These are phyloP conservation scores for Hyaloscypha hepaticicola DNA, from an alignment of 495 filamentous ascomycete genomes.

Conservation along the genomic window DNA sequence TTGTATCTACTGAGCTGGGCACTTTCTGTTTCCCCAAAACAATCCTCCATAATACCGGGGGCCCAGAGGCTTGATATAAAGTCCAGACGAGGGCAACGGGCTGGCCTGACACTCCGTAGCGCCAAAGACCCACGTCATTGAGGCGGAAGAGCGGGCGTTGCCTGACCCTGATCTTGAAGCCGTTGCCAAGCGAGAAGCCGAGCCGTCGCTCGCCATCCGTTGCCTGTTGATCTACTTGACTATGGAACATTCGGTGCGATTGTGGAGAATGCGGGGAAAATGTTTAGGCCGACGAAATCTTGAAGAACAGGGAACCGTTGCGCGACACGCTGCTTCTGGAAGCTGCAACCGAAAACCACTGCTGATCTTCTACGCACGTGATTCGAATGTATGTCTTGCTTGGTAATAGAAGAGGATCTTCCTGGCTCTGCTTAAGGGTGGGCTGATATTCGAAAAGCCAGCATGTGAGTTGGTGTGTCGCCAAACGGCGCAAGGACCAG, in stretches of 20 bases:
- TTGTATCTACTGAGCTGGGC: not conserved
- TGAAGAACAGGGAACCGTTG: not conserved
- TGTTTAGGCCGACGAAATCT: not conserved
- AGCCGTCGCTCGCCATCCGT: not conserved
- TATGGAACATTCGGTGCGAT: not conserved
- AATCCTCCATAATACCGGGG: not conserved
- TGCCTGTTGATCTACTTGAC: not conserved
- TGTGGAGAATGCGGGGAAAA: slow-evolving; percentile 10
- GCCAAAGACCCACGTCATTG: not conserved
- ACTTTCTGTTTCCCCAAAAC: not conserved
- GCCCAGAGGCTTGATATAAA: slow-evolving; percentile 1
- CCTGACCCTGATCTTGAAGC: not conserved
- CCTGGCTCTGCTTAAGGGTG: not conserved
- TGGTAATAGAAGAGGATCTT: not conserved
- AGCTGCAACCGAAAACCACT: not conserved
- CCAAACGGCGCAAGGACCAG: not conserved
- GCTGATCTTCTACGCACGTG: not conserved
- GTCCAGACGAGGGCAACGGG: too few species aligned
- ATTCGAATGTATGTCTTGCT: not conserved
- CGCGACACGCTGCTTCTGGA: not conserved
- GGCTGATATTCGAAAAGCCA: not conserved
- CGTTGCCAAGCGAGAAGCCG: not conserved
- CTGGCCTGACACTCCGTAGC: not conserved
- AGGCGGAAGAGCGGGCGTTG: not conserved
- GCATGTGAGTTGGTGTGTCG: not conserved